Evolutionary conservation across 805 yeast species (phyloP).

Genomic region (Cyberlindnera euphorbiae): DNA sequence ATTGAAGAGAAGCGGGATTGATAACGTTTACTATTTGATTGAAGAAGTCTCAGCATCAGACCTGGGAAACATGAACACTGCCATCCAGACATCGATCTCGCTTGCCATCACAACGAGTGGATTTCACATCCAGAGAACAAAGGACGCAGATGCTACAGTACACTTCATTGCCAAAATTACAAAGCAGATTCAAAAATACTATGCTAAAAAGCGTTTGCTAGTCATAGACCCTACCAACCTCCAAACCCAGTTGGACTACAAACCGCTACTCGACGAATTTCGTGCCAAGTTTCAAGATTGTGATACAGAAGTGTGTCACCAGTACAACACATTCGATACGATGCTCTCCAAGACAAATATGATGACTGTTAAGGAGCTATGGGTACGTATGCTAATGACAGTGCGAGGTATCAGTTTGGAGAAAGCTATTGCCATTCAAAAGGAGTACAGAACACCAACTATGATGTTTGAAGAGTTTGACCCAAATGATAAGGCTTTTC

Average conservation of each 20-base stretch:
- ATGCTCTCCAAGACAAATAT: constrained; percentile 65
- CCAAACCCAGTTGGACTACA: constrained; percentile 47
- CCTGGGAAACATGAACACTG: constrained; percentile 46
- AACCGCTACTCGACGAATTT: constrained; percentile 36
- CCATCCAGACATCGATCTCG: constrained; percentile 73
- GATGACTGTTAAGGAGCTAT: constrained; percentile 72
- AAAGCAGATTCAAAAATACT: constrained; percentile 35
- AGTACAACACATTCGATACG: constrained; percentile 53
- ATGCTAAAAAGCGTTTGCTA: constrained; percentile 35
- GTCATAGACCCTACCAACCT: constrained; percentile 50
- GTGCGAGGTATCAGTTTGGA: constrained; percentile 79
- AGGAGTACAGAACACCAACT: constrained; percentile 64
- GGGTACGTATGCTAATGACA: constrained; percentile 70
- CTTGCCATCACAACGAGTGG: constrained; percentile 59
- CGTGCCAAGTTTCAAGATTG: constrained; percentile 37
- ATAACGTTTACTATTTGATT: constrained; percentile 66
- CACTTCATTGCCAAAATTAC: constrained; percentile 51
- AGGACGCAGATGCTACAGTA: constrained; percentile 70
- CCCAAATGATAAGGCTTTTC: constrained; percentile 17
- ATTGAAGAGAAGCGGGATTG: constrained; percentile 61
- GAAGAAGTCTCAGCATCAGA: constrained; percentile 64
- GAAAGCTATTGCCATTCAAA: constrained; percentile 76
- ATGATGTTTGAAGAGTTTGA: constrained; percentile 47
- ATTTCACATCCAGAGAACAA: constrained; percentile 65
- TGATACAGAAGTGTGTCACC: constrained; percentile 38